Percentiles rank a stretch among this genome's conserved stretches.
These are phyloP conservation scores for Penicillium sp. DNA, from an alignment of 2,329 filamentous ascomycete species.

Conservation along the genomic window DNA sequence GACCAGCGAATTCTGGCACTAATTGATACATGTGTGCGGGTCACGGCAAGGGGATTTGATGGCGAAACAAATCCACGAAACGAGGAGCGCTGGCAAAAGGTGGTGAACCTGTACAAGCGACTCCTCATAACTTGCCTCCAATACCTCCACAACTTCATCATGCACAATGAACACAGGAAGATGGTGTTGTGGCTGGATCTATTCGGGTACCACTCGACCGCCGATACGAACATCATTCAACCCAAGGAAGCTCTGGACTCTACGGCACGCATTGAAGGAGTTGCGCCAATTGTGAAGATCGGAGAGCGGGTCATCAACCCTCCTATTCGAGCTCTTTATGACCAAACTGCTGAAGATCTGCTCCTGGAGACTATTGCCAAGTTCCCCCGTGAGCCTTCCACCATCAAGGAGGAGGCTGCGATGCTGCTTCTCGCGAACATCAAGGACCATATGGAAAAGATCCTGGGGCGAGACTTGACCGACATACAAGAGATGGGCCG, in stretches of 20 bases:
- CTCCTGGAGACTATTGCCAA: slow-evolving; percentile 53
- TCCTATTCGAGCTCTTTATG: slow-evolving; percentile 49
- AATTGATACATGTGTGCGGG: slow-evolving; percentile 68
- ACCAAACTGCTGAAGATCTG: slow-evolving; percentile 52
- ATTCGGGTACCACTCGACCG: slow-evolving; percentile 63
- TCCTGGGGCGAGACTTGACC: slow-evolving; percentile 50
- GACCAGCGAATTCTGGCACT: slow-evolving; percentile 67
- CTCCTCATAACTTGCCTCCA: slow-evolving; percentile 70
- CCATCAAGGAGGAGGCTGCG: slow-evolving; percentile 54
- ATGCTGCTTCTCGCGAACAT: slow-evolving; percentile 56
- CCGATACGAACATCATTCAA: slow-evolving; percentile 53
- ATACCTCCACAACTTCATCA: slow-evolving; percentile 70
- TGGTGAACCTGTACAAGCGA: slow-evolving; percentile 70
- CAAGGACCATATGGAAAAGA: slow-evolving; percentile 56
- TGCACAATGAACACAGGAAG: slow-evolving; percentile 69
- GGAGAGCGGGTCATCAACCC: slow-evolving; percentile 52
- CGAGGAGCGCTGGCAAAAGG: slow-evolving; percentile 69
- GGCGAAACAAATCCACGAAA: slow-evolving; percentile 66
- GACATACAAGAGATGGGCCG: slow-evolving; percentile 55
- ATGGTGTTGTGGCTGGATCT: slow-evolving; percentile 69
- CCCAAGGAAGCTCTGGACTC: slow-evolving; percentile 51
- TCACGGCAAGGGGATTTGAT: slow-evolving; percentile 69
- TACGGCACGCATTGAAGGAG: slow-evolving; percentile 43
- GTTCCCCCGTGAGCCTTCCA: slow-evolving; percentile 51
- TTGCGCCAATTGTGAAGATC: slow-evolving; percentile 51